Evolutionary conservation across 179 eudicot species (phyloP).

Genomic region (Spergularia azorica): DNA sequence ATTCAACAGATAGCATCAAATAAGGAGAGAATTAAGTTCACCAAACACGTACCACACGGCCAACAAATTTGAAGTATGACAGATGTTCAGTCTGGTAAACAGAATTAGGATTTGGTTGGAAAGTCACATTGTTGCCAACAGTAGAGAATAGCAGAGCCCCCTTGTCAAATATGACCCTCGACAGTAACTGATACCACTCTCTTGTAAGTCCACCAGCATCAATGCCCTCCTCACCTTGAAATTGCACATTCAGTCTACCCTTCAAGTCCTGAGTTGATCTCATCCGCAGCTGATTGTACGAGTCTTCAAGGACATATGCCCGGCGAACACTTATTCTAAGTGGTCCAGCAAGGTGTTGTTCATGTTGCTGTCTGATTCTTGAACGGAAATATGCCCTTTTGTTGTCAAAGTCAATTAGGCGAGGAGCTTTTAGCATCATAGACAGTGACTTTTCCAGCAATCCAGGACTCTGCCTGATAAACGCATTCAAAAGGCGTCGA

Average conservation of each 20-base stretch:
- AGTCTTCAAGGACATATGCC: conserved; percentile 95
- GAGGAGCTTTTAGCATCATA: conserved; percentile 89
- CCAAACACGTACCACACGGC: conserved; percentile 81
- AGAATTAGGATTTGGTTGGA: conserved; percentile 98
- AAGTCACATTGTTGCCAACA: conserved; percentile 91
- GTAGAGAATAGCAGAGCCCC: conserved; percentile 95
- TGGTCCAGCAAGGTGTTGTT: conserved; percentile 91
- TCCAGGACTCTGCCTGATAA: conserved; percentile 92
- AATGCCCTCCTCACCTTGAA: conserved; percentile 99
- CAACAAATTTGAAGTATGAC: conserved; percentile 96
- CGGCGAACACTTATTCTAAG: conserved; percentile 87
- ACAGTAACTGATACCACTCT: conserved; percentile 96
- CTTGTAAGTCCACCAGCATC: conserved; percentile 99
- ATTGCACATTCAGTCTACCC: conserved; percentile 94
- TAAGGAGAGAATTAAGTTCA: not conserved
- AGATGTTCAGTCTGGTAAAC: conserved; percentile 99
- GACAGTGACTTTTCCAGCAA: conserved; percentile 91
- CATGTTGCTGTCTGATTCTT: conserved; percentile 93
- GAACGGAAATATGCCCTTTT: conserved; percentile 94
- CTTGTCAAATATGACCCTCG: conserved; percentile 94
- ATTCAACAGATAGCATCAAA: not conserved
- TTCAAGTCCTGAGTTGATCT: conserved; percentile 83
- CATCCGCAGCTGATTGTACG: conserved; percentile 97
- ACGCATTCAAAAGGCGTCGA: conserved; percentile 88
- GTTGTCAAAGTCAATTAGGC: conserved; percentile 95